Percentiles rank a stretch among this genome's conserved stretches.
phyloP scores from a whole-genome alignment of 305 asterid species.

The Solanum hybrid region DNA sequence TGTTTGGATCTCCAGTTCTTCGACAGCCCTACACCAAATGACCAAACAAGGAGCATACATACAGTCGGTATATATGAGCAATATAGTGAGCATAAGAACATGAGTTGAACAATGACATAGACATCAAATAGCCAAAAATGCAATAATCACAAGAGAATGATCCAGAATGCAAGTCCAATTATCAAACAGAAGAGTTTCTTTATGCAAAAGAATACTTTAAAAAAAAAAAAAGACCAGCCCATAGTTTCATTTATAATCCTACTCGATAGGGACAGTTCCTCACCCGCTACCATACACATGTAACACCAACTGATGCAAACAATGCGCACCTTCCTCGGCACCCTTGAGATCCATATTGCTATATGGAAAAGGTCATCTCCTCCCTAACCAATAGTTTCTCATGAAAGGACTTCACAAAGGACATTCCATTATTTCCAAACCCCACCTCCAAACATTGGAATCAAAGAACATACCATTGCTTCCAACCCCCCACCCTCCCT shows the following conservation, averaged over 20 bases:
- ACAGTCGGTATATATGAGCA: background rate
- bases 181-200: background rate
- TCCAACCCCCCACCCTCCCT: background rate
- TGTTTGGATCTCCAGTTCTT: constrained; percentile 86
- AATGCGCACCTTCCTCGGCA: background rate
- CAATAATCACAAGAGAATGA: background rate
- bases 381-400: background rate
- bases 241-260: background rate
- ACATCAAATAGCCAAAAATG: background rate
- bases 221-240: background rate
- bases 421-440: background rate
- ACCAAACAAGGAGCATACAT: background rate
- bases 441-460: background rate
- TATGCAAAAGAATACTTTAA: background rate
- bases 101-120: background rate
- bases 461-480: background rate
- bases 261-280: background rate
- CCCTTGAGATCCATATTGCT: background rate
- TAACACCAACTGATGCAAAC: background rate
- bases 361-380: background rate
- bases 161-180: background rate
- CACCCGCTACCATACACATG: background rate
- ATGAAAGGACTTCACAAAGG: background rate
- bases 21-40: constrained; percentile 61
- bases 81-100: background rate